Percentiles rank a stretch among this genome's conserved stretches.
Evolutionary conservation across 2,329 filamentous ascomycete species (phyloP).

Genomic region (Fusarium sp.): DNA sequence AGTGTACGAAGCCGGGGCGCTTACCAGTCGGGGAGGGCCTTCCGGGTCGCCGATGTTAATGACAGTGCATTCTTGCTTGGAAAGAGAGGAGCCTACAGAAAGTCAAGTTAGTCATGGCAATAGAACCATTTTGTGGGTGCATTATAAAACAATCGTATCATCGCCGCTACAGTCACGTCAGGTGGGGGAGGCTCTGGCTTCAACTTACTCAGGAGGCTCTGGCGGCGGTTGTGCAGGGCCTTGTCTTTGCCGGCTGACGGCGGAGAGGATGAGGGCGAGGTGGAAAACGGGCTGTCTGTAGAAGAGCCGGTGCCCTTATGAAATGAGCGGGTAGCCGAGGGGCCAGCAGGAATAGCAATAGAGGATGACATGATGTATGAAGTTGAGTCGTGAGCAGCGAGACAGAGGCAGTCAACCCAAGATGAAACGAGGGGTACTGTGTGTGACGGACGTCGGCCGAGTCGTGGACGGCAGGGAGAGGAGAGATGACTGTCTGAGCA

Average conservation of each 20-base stretch:
- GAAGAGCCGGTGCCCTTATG: slow-evolving; percentile 65
- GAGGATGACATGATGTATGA: slow-evolving; percentile 72
- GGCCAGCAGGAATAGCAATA: slow-evolving; percentile 74
- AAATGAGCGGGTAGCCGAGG: slow-evolving; percentile 55
- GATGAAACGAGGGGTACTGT: slow-evolving; percentile 42
- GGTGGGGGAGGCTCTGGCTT: slow-evolving; percentile 8
- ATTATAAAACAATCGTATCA: slow-evolving; percentile 32
- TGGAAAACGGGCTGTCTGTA: slow-evolving; percentile 58
- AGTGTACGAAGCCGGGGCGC: slow-evolving; percentile 46
- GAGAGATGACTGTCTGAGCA: slow-evolving; percentile 18
- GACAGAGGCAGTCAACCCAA: slow-evolving; percentile 23
- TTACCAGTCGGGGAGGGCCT: slow-evolving; percentile 79
- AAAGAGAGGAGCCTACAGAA: slow-evolving; percentile 76
- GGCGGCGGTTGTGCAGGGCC: slow-evolving; percentile 69
- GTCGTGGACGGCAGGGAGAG: slow-evolving; percentile 25
- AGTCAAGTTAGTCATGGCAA: slow-evolving; percentile 51
- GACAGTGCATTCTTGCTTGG: slow-evolving; percentile 83
- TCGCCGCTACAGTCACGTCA: slow-evolving; percentile 19
- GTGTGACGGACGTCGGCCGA: slow-evolving; percentile 30
- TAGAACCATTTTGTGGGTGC: slow-evolving; percentile 13
- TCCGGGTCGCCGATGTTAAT: slow-evolving; percentile 84
- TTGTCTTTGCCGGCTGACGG: slow-evolving; percentile 66
- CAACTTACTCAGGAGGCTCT: slow-evolving; percentile 72
- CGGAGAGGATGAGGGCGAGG: slow-evolving; percentile 66
- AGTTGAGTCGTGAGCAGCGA: slow-evolving; percentile 20